A percentile compares a stretch with the other conserved stretches of the same genome.
Evolutionary conservation across 2,329 filamentous ascomycete species (phyloP).

Genomic region (Rutstroemia sp.): DNA sequence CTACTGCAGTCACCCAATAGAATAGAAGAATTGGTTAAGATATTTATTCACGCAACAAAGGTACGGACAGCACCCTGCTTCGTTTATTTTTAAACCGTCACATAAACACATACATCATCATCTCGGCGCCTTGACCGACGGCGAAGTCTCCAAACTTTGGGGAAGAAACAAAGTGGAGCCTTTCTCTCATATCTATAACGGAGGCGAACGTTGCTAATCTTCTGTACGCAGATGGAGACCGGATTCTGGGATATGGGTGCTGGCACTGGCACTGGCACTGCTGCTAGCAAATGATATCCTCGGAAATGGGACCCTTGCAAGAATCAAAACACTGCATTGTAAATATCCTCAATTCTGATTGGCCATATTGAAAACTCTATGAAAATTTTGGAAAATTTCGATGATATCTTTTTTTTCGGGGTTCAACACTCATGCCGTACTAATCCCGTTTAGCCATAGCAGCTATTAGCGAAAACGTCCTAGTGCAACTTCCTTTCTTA

Average conservation of each 20-base stretch:
- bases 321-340: no score
- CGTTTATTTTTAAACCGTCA: neutral
- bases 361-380: no score
- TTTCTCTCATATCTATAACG: slow-evolving; percentile 1
- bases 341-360: no score
- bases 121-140: no score
- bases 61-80: slow-evolving; percentile 37
- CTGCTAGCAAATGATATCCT: no score
- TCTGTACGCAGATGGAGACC: slow-evolving; percentile 53
- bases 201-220: neutral
- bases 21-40: slow-evolving; percentile 73
- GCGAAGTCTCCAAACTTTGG: neutral
- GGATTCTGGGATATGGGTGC: slow-evolving; percentile 67
- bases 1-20: slow-evolving; percentile 63
- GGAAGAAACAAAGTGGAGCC: neutral
- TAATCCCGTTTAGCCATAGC: neutral
- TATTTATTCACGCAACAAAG: slow-evolving; percentile 84
- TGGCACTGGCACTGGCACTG: neutral
- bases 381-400: neutral
- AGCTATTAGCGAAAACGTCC: no score
- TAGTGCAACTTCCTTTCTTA: neutral
- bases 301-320: no score
- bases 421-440: neutral
- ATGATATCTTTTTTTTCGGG: neutral
- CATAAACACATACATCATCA: neutral